Base-by-base conservation (phyloP, 2,329 filamentous ascomycete species). In the Verticillium longisporum region DNA sequence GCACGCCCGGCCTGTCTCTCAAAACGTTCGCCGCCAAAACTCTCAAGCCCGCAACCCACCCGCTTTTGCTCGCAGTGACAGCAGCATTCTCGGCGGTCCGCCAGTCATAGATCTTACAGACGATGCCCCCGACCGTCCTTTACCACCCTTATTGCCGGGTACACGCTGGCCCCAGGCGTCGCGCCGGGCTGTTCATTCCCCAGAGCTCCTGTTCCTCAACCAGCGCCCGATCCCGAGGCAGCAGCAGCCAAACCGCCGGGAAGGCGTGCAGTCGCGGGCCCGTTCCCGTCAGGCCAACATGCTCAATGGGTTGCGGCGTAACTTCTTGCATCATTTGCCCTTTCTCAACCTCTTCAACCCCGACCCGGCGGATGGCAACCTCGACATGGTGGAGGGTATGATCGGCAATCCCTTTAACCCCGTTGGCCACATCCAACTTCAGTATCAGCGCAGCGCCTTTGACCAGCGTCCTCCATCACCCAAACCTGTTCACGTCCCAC, bases 401-500 rank as follows among this genome's bases (percentile, higher is more conserved):
- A 55, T 55, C 26, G 26, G 26, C 54, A 32, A 55, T 21, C 60
- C 63, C 15, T 53, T 61, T 6, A 64, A 65, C 32, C 64, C 64
- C 10, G 50, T 65, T 18, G 64, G 62, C 5, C 59, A 62, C 13
- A 61, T 65, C 6, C 57, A 64, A 31, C 64, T 66, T 13, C 61
- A 68, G 26, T 66, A 65, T n/a, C 63, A 67, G 13, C 64, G 62
- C 2, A 57, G 61, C 6, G 75, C 71, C 60, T 75, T 70, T 56
- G 67, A 71, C 21, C 66, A 70, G 4, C 65, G 70, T 14, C 70
- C 69, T 21, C 69, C 70, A 4, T 73, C 70, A 3, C 74, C 74
- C 21, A 82, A 80, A 67, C 80, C 78, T n/a, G 66, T 72, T 14
- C 67, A 94, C 71, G 83, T 88, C 54, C 80, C 88, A 0, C 90